These are phyloP conservation scores for Phellinidium pouzarii DNA, from an alignment of 1,284 basidiomycete genomes.

Conservation along the genomic window DNA sequence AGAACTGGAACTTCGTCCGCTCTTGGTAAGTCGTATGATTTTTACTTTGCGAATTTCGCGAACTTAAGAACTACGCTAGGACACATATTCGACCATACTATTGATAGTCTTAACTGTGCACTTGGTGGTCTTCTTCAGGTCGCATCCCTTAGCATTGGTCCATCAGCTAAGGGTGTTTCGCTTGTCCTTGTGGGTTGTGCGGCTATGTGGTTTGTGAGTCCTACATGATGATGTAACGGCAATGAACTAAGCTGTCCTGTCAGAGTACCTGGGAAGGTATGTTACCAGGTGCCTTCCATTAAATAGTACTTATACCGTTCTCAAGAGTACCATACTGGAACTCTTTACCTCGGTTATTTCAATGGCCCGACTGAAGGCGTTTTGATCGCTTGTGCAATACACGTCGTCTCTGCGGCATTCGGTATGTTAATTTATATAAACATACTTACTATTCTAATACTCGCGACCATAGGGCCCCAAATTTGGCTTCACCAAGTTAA, in stretches of 20 bases:
- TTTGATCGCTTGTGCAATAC: slow-evolving; percentile 21
- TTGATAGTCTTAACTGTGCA: slow-evolving; percentile 22
- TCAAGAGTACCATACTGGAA: slow-evolving; percentile 23
- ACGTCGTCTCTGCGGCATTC: slow-evolving; percentile 21
- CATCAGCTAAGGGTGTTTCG: slow-evolving; percentile 16
- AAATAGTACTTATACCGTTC: background rate
- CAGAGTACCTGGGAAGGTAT: slow-evolving; percentile 25
- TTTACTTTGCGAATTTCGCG: background rate
- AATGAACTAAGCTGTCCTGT: background rate
- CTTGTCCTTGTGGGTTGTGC: slow-evolving; percentile 20
- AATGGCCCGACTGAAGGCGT: slow-evolving; percentile 24
- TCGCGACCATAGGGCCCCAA: slow-evolving; percentile 14
- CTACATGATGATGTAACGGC: background rate
- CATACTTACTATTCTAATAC: background rate
- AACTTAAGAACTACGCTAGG: slow-evolving; percentile 10
- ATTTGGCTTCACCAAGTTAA: slow-evolving; percentile 18
- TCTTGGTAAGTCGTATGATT: slow-evolving; percentile 18
- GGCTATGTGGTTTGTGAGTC: slow-evolving; percentile 24
- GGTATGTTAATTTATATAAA: slow-evolving; percentile 15
- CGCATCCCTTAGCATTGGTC: slow-evolving; percentile 21
- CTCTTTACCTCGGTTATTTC: slow-evolving; percentile 23
- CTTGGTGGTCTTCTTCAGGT: slow-evolving; percentile 21
- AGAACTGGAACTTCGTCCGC: slow-evolving; percentile 23
- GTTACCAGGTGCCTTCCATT: background rate
- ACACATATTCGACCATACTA: slow-evolving; percentile 25